Evolutionary conservation across 805 yeast genomes (phyloP).

Genomic region (Nakazawaea populi): DNA sequence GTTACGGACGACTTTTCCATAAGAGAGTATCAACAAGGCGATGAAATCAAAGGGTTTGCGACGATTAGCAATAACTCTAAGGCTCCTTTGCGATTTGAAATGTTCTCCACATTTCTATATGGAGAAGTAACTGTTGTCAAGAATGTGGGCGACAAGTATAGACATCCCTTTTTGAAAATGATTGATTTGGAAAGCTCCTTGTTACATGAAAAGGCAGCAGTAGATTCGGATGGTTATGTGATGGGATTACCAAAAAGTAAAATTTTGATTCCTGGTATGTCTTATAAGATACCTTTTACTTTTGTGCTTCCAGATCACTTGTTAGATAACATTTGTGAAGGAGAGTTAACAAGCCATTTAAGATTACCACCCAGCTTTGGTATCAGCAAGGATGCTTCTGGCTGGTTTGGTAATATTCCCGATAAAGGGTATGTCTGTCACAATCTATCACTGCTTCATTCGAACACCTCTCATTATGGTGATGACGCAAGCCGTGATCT

Average conservation of each 20-base stretch:
- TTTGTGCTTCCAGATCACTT: slow-evolving; percentile 8
- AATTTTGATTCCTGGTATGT: slow-evolving; percentile 1
- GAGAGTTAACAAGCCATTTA: slow-evolving; percentile 7
- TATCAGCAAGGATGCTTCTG: slow-evolving; percentile 11
- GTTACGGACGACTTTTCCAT: slow-evolving; percentile 4
- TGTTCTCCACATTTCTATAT: slow-evolving; percentile 10
- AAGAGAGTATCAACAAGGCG: slow-evolving; percentile 10
- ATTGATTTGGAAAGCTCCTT: slow-evolving; percentile 12
- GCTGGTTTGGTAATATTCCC: slow-evolving; percentile 11
- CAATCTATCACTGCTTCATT: slow-evolving; percentile 5
- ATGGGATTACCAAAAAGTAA: slow-evolving; percentile 7
- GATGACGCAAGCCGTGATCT: background rate
- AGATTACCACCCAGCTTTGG: slow-evolving; percentile 11
- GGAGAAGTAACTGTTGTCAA: slow-evolving; percentile 11
- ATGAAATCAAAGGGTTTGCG: slow-evolving; percentile 10
- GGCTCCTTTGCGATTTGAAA: slow-evolving; percentile 4
- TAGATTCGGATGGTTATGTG: slow-evolving; percentile 1
- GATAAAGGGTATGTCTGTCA: slow-evolving; percentile 11
- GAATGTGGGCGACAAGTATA: slow-evolving; percentile 8
- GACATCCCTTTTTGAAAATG: slow-evolving; percentile 12
- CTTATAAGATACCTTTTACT: slow-evolving; percentile 10
- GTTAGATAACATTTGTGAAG: slow-evolving; percentile 10
- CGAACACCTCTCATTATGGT: slow-evolving; percentile 2
- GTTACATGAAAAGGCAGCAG: background rate
- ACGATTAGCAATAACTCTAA: slow-evolving; percentile 6